Conservation (phyloP, 2,329 filamentous ascomycete species). For the Sclerotinia spermophila region DNA sequence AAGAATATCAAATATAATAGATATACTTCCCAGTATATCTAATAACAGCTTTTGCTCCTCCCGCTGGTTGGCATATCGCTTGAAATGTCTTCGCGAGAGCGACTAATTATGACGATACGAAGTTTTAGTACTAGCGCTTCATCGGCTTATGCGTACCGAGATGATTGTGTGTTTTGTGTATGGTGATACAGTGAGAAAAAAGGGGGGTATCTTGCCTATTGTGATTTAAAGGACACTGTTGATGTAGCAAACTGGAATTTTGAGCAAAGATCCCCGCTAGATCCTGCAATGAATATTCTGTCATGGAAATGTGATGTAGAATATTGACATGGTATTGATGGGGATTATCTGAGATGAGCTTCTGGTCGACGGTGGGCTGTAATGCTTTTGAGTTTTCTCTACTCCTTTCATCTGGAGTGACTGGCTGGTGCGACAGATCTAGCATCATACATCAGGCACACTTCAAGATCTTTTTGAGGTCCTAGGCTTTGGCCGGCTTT, state of each 20-base stretch:
- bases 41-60: not conserved
- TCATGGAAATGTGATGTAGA: not conserved
- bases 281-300: not conserved
- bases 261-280: not conserved
- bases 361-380: not conserved
- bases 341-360: too few relatives aligned
- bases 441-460: not conserved
- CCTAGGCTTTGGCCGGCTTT: not conserved
- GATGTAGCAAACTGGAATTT: not conserved
- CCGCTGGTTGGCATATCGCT: not conserved
- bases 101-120: not conserved
- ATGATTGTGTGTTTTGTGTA: not conserved
- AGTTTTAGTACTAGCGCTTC: rapidly evolving
- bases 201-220: rapidly evolving
- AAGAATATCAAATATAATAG: not conserved
- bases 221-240: rapidly evolving
- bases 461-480: not conserved
- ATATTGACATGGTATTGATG: too few relatives aligned
- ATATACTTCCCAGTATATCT: too few relatives aligned
- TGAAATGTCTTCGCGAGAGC: not conserved
- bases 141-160: rapidly evolving
- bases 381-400: not conserved
- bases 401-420: not conserved
- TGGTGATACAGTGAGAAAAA: not conserved
- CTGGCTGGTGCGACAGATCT: not conserved